Base-by-base conservation (phyloP, 2,329 filamentous ascomycete genomes). In the Pseudocercospora pini-densiflorae region DNA sequence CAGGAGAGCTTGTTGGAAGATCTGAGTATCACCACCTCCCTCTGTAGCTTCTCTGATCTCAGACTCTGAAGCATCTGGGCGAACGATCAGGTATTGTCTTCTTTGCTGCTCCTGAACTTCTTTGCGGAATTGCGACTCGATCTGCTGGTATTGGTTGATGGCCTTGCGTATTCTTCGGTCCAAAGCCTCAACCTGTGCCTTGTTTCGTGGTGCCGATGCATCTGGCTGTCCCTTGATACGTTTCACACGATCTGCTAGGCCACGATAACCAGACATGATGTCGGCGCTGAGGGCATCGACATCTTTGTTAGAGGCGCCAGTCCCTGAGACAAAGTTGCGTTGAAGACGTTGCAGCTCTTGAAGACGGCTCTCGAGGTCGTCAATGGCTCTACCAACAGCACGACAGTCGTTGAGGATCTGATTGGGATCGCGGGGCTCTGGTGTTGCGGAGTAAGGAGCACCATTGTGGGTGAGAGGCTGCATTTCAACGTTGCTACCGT, bases 1-100 rank as follows among this genome's bases (percentile, higher is more conserved):
- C 83, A 96, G 88, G 75, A 97, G 85, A 64, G 93, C 92, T 79
- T 96, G 92, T 77, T 90, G 89, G 82, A 98, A 98, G 72, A 97
- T 90, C 79, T 96, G 92, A 61, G 89, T 88, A 70, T 90, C 87
- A 82, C 85, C 72, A 86, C 85, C 73, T 68, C 92, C 89, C 75
- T 94, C 88, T 0, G 94, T 90, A 16, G 92, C 93, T 64, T 90
- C 87, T 65, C 87, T 86, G 29, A 97, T 88, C 79, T 98, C 93
- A 0, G 85, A 82, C 68, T 93, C 90, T 55, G 86, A 86, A 16
- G 92, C 92, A 57, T 93, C 89, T 59, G 92, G 92, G 12, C 70
- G 69, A 5, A 77, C 94, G 77, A 98, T 97, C 66, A 91, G 88
- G 81, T 96, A 97, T 78, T 97, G 93, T 63, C 95, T 88, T 71